Evolutionary conservation across 1,284 basidiomycete genomes (phyloP), one percentile per base, ranked within the genome.

Genomic region (Puccinia coronata): DNA sequence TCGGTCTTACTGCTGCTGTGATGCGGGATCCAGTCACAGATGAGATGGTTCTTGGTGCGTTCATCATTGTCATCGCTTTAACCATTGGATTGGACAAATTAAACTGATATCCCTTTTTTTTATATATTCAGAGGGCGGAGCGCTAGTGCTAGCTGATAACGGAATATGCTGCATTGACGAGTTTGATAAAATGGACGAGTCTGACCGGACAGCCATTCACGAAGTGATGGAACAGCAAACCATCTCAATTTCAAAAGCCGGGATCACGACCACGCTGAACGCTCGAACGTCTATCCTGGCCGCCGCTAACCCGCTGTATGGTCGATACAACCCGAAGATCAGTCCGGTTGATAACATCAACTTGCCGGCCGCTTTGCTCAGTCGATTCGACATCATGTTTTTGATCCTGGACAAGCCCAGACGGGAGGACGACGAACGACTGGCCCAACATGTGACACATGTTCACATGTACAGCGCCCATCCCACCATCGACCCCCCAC

Each of bases 161-260:
- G 97, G 97, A 47, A 99, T 99, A 85, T 98, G 96, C 88, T 99
- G 96, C 87, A 99, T 99, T 84, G 97, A 99, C 85, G 97, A 99
- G 86, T 99, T 99, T 86, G 97, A 99, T 88, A 99, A 99, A 88
- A 99, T 99, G 97, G 97, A 99, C 84, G 97, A 99, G 87, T 87
- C 93, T 1, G 97, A 99, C 87, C 90, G 97, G 82, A 99, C 97
- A 0, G 95, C 97, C 18, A 99, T 99, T 83, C 97, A 99, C 88
- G 97, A 99, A 89, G 97, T 99, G 80, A 99, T 99, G 97, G 96
- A 99, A 87, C 96, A 99, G 86, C 96, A 99, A 87, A 99, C 97
- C 1, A 99, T 99, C 83, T 98, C 95, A 2, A 99, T 99, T 84
- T 96, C 95, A 63, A 99, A 99, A 88, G 97, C 97, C 1, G 97